phyloP scores from a whole-genome alignment of 306 rosid genomes.

The Acacia melanoxylon region DNA sequence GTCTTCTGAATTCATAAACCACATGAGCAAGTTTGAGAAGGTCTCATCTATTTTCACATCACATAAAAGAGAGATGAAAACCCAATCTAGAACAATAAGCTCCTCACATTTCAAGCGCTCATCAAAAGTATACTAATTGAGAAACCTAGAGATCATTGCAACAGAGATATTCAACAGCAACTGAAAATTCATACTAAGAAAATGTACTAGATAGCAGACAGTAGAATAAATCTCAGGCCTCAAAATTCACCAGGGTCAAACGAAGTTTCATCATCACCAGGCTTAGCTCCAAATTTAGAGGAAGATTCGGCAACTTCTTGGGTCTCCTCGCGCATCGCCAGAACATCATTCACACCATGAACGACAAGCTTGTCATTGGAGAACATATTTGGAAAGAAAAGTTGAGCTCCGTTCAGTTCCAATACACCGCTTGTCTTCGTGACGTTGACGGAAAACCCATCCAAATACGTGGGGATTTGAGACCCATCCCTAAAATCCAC shows the following conservation, averaged over 20 bases:
- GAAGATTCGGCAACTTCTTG: conserved; percentile 16
- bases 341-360: conserved; percentile 69
- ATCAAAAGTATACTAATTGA: background rate
- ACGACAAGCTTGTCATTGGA: conserved; percentile 53
- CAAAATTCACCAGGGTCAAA: conserved; percentile 50
- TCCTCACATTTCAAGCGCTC: background rate
- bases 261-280: conserved; percentile 6
- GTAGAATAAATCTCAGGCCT: conserved; percentile 1
- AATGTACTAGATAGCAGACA: background rate
- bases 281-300: background rate
- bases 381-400: conserved; percentile 53
- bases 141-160: background rate
- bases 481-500: conserved; percentile 44
- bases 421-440: conserved; percentile 49
- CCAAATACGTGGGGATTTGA: conserved; percentile 52
- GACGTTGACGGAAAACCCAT: conserved; percentile 52
- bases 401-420: conserved; percentile 60
- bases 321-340: conserved; percentile 16
- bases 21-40: background rate
- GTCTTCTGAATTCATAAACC: background rate
- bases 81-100: conserved; percentile 2
- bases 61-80: conserved; percentile 4
- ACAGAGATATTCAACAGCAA: background rate
- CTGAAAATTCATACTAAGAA: background rate
- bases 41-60: background rate